Evolutionary conservation across 192 early-diverging fungal genomes (phyloP).

Genomic region (Umbelopsis sp.): DNA sequence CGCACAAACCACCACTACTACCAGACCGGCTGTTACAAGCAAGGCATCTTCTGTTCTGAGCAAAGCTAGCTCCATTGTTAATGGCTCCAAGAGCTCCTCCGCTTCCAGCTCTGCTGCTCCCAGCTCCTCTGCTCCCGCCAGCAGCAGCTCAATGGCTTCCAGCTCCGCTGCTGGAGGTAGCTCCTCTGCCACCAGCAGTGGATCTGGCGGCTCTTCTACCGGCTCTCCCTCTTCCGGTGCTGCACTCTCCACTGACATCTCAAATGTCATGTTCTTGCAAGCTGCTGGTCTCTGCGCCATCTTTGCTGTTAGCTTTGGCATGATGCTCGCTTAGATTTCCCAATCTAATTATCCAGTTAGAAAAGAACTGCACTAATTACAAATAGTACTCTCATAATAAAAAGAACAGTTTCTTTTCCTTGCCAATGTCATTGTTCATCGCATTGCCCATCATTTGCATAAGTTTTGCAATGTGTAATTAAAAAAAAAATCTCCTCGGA

Average conservation of each 20-base stretch:
- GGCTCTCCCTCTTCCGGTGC: neutral
- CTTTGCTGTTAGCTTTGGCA: slow-evolving; percentile 28
- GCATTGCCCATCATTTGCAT: too few relatives aligned
- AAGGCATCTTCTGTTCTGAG: neutral
- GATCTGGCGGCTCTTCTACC: neutral
- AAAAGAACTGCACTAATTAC: neutral
- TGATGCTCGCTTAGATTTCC: slow-evolving; percentile 21
- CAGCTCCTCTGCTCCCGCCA: neutral
- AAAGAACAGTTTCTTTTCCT: too few relatives aligned
- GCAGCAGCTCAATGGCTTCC: too few relatives aligned
- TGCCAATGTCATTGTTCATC: too few relatives aligned
- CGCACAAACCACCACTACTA: neutral
- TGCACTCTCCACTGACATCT: neutral
- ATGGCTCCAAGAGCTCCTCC: too few relatives aligned
- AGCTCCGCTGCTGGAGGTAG: too few relatives aligned
- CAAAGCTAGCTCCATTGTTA: neutral
- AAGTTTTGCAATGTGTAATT: too few relatives aligned
- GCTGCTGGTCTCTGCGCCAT: slow-evolving; percentile 15
- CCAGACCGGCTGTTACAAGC: neutral
- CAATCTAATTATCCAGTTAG: neutral
- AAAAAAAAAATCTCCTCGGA: too few relatives aligned
- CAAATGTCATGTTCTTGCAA: neutral
- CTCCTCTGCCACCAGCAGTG: neutral
- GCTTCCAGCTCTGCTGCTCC: neutral
- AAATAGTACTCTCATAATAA: too few relatives aligned